Base-by-base conservation (phyloP, 805 yeast genomes). In the Candida pseudofarinosa region DNA sequence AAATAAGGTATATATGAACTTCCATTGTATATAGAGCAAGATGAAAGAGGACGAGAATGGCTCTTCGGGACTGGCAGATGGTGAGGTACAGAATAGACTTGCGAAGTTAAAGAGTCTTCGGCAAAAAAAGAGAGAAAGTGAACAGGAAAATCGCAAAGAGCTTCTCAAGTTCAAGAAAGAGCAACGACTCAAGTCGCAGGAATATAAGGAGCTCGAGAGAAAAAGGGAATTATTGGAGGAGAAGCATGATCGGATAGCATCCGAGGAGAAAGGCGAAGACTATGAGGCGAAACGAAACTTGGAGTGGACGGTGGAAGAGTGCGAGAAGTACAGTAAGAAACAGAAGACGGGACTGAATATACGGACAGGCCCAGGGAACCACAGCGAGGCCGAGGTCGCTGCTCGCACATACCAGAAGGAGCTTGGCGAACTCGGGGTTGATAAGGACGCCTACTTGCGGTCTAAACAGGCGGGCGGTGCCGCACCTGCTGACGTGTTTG, bases 241-340 rank as follows among this genome's bases (percentile, higher is more conserved):
- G 8, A 74, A 71, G 43, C 52, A 65, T 2, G 69, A 68, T 2
- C 60, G 60, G 41, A 39, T 56, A n/a, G 71, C 67, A 20, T 49
- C 62, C 2, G 47, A 55, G 28, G 69, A 64, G 10, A 53, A 52
- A 10, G 76, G 74, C 0, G 69, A 65, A 33, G 69, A 69, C 40
- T 61, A 53, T 39, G 76, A 71, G 33, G 60, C 79, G 19, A 55
- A 62, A 42, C 65, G 71, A 41, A 76, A 71, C 42, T 43, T 37
- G 38, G 33, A 77, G 42, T 77, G 79, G 62, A 74, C 85, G 0
- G 73, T 83, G 4, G 85, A 79, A 41, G 86, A 85, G 41, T 72
- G 79, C 43, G 85, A 81, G 48, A 65, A 67, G 41, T 84, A 89
- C 89, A 76, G 80, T 18, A 62, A 53, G 20, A 71, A 68, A 41